Percentiles rank a stretch among this genome's conserved stretches.
phyloP scores from a whole-genome alignment of 345 rosid species.

The Camelina neglecta region DNA sequence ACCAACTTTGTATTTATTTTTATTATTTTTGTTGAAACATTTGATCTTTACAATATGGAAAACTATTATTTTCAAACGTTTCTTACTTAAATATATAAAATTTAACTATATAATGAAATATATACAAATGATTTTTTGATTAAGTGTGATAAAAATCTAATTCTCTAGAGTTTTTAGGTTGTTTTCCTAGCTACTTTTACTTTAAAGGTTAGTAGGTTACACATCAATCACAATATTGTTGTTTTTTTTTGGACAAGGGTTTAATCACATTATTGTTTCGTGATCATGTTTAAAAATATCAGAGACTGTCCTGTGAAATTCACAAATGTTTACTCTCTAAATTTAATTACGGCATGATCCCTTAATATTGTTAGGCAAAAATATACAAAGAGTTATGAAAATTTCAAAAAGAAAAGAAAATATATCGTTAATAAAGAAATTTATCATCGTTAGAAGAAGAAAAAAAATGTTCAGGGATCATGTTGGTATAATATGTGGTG shows the following conservation, averaged over 20 bases:
- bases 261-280: too few species aligned
- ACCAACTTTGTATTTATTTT: not conserved
- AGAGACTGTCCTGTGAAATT: too few species aligned
- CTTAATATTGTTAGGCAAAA: too few species aligned
- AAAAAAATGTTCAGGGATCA: not conserved
- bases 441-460: too few species aligned
- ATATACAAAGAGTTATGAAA: too few species aligned
- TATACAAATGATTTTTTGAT: not conserved
- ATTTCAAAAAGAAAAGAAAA: too few species aligned
- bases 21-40: not conserved
- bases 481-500: conserved; percentile 7
- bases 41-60: not conserved
- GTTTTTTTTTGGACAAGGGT: too few species aligned
- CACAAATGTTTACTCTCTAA: too few species aligned
- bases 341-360: too few species aligned
- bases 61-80: not conserved
- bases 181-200: not conserved
- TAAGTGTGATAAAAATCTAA: not conserved
- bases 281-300: too few species aligned
- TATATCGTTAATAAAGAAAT: too few species aligned
- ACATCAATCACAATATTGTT: not conserved
- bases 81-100: not conserved
- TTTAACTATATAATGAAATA: not conserved
- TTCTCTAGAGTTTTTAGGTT: not conserved
- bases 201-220: not conserved